A percentile compares a stretch with the other conserved stretches of the same genome.
Conservation (phyloP, 75 land plant species). For the Ceratopteris richardii region DNA sequence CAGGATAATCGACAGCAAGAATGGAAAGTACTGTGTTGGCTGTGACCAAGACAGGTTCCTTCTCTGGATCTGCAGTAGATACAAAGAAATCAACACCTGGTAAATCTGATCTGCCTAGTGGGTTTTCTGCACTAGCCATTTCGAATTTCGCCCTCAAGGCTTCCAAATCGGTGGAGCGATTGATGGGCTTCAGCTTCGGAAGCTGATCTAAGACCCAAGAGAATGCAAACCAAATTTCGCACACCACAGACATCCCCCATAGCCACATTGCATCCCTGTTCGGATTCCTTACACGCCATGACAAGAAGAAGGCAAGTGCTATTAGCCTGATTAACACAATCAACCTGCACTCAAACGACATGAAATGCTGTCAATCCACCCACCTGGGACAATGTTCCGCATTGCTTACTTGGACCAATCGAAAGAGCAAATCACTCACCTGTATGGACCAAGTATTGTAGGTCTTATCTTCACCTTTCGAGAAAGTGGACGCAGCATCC, state of each 20-base stretch:
- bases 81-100: slow-evolving; percentile 60
- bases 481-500: slow-evolving; percentile 64
- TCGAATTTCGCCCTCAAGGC: slow-evolving; percentile 73
- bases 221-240: slow-evolving; percentile 52
- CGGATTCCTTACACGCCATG: slow-evolving; percentile 21
- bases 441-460: slow-evolving; percentile 73
- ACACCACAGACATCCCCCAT: slow-evolving; percentile 51
- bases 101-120: slow-evolving; percentile 66
- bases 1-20: slow-evolving; percentile 65
- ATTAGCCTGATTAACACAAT: slow-evolving; percentile 13
- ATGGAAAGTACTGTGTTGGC: slow-evolving; percentile 86
- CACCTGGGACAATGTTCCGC: not conserved
- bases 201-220: slow-evolving; percentile 31
- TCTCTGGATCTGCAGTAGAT: slow-evolving; percentile 75
- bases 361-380: not conserved
- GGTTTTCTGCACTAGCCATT: slow-evolving; percentile 40
- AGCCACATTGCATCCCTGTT: slow-evolving; percentile 40
- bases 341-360: slow-evolving; percentile 9
- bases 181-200: slow-evolving; percentile 36
- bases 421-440: slow-evolving; percentile 33
- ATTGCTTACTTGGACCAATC: too few species aligned
- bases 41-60: slow-evolving; percentile 74
- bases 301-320: slow-evolving; percentile 17
- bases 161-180: slow-evolving; percentile 50
- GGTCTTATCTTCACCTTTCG: slow-evolving; percentile 39